These are phyloP conservation scores for Dothideomycetidae sp. DNA, from an alignment of 2,329 filamentous ascomycete genomes.

Conservation along the genomic window DNA sequence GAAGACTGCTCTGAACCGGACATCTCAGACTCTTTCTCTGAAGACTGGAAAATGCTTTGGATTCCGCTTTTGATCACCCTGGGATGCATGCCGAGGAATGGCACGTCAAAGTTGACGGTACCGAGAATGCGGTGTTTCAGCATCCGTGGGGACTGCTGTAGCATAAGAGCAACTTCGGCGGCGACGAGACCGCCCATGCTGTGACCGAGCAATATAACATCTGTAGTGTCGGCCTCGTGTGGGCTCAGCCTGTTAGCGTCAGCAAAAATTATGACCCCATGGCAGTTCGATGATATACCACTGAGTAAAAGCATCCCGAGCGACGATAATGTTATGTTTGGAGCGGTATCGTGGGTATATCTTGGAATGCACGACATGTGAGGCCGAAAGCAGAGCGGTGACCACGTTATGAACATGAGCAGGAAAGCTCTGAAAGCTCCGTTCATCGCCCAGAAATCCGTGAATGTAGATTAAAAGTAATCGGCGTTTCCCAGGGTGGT, in stretches of 20 bases:
- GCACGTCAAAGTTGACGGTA: slow-evolving; percentile 69
- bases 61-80: slow-evolving; percentile 74
- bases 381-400: slow-evolving; percentile 49
- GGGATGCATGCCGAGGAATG: slow-evolving; percentile 77
- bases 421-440: slow-evolving; percentile 76
- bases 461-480: slow-evolving; percentile 75
- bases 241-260: slow-evolving; percentile 46
- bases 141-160: slow-evolving; percentile 20
- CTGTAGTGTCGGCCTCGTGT: slow-evolving; percentile 58
- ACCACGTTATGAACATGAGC: slow-evolving; percentile 71
- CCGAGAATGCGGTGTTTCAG: slow-evolving; percentile 68
- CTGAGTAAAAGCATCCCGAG: slow-evolving; percentile 65
- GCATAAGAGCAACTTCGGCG: slow-evolving; percentile 60
- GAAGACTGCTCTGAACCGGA: not conserved
- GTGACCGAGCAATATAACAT: slow-evolving; percentile 72
- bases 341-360: slow-evolving; percentile 71
- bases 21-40: slow-evolving; percentile 21
- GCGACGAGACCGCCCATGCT: slow-evolving; percentile 79
- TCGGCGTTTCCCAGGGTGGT: slow-evolving; percentile 30
- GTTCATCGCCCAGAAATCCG: slow-evolving; percentile 79
- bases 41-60: slow-evolving; percentile 54
- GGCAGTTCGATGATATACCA: slow-evolving; percentile 38
- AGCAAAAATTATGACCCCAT: not conserved
- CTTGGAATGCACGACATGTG: slow-evolving; percentile 74
- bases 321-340: slow-evolving; percentile 55